Conservation (phyloP, 129 eudicot genomes). For the Ambrosia trifida region DNA sequence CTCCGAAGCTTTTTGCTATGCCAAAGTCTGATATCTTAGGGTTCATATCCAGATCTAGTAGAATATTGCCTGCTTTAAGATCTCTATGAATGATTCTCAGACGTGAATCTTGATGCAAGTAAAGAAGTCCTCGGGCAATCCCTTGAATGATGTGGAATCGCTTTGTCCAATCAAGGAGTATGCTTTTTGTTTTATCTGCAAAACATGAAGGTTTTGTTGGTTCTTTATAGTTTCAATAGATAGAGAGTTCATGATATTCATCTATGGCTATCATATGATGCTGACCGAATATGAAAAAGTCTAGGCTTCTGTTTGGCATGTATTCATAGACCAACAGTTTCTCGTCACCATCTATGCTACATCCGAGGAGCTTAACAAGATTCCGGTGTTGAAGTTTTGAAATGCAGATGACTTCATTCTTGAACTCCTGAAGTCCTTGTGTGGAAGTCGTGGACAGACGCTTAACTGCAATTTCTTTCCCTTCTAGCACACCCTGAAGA, state of each 20-base stretch:
- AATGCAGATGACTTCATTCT: conserved; percentile 17
- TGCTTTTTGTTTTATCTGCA: too few species aligned
- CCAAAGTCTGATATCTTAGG: too few species aligned
- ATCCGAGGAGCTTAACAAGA: conserved; percentile 17
- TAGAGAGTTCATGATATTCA: neutral
- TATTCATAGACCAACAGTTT: conserved; percentile 7
- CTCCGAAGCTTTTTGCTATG: too few species aligned
- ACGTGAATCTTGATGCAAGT: too few species aligned
- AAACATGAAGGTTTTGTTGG: too few species aligned
- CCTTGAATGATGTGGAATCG: too few species aligned
- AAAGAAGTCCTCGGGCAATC: too few species aligned
- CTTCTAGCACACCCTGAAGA: neutral
- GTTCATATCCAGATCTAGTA: too few species aligned
- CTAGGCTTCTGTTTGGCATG: conserved; percentile 12
- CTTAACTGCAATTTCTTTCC: conserved; percentile 19
- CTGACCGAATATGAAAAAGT: neutral
- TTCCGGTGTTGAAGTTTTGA: conserved; percentile 18
- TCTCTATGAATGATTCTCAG: too few species aligned
- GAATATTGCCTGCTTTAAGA: too few species aligned
- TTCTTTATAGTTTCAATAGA: neutral
- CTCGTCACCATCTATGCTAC: conserved; percentile 6
- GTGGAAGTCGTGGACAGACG: conserved; percentile 13
- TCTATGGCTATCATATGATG: neutral
- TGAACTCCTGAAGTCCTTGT: conserved; percentile 6
- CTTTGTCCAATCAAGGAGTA: too few species aligned